Percentiles rank a stretch among this genome's conserved stretches.
These are phyloP conservation scores for Withania somnifera DNA, from an alignment of 305 asterid species.

Conservation along the genomic window DNA sequence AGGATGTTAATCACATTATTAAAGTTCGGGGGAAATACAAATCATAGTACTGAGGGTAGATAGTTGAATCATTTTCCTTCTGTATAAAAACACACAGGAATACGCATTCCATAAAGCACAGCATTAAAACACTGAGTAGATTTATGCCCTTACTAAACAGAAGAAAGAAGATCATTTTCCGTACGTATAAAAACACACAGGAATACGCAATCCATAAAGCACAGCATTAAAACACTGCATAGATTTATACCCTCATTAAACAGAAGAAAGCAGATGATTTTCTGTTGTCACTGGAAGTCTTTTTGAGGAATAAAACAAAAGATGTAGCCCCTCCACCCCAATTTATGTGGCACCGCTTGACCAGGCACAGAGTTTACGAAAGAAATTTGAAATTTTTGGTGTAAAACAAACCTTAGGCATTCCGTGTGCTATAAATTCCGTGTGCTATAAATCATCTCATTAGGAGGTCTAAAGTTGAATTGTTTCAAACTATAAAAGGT, in stretches of 20 bases:
- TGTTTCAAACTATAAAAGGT: not conserved
- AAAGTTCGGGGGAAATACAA: not conserved
- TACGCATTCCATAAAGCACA: not conserved
- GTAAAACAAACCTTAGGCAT: not conserved
- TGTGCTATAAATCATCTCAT: not conserved
- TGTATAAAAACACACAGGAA: not conserved
- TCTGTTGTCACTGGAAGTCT: not conserved
- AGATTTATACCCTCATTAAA: not conserved
- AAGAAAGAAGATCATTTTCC: not conserved
- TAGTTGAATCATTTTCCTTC: not conserved
- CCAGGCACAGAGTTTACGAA: not conserved
- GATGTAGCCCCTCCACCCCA: not conserved
- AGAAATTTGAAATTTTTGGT: not conserved
- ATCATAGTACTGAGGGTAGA: not conserved
- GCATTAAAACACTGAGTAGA: not conserved
- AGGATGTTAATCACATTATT: not conserved
- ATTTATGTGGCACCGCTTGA: not conserved
- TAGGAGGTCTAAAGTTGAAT: not conserved
- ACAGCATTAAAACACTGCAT: not conserved
- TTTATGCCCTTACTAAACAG: not conserved
- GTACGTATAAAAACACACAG: not conserved
- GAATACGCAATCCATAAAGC: not conserved
- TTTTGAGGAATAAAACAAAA: not conserved
- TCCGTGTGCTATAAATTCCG: not conserved
- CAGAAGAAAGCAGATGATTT: not conserved